These are phyloP conservation scores for Clarireedia monteithiana DNA, from an alignment of 2,329 filamentous ascomycete species.

Conservation along the genomic window DNA sequence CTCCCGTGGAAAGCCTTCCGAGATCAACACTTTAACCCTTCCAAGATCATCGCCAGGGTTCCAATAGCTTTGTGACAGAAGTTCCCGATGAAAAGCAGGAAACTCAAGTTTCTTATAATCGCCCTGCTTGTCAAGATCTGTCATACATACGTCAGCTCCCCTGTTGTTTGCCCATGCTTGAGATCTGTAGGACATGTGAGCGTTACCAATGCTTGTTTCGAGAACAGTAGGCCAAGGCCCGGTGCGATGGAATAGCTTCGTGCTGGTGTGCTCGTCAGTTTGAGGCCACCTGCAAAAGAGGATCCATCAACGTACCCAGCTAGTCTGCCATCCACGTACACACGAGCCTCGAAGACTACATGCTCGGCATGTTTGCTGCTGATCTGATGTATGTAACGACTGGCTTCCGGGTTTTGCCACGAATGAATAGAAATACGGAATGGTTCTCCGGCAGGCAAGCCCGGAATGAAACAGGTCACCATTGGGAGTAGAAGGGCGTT, in stretches of 20 bases:
- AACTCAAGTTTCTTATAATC: slow-evolving; percentile 59
- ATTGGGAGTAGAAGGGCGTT: slow-evolving; percentile 42
- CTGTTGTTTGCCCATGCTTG: neutral
- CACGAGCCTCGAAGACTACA: slow-evolving; percentile 55
- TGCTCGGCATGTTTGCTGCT: slow-evolving; percentile 45
- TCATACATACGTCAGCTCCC: neutral
- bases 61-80: slow-evolving; percentile 65
- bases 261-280: slow-evolving; percentile 22
- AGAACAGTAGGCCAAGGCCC: slow-evolving; percentile 42
- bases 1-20: slow-evolving; percentile 60
- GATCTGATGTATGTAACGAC: slow-evolving; percentile 46
- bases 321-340: slow-evolving; percentile 61
- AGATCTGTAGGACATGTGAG: slow-evolving; percentile 13
- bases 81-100: slow-evolving; percentile 61
- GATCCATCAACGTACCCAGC: slow-evolving; percentile 41
- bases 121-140: slow-evolving; percentile 34
- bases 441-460: slow-evolving; percentile 45
- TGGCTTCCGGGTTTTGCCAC: slow-evolving; percentile 57
- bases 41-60: slow-evolving; percentile 62
- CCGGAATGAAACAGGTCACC: slow-evolving; percentile 65
- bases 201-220: slow-evolving; percentile 35
- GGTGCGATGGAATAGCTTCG: slow-evolving; percentile 43
- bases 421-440: slow-evolving; percentile 71
- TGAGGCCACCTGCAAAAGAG: neutral
- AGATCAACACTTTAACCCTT: slow-evolving; percentile 68